Evolutionary conservation across 495 filamentous ascomycete species (phyloP), one percentile per base, ranked within the genome.

Genomic region (Aspergillus cristatus): DNA sequence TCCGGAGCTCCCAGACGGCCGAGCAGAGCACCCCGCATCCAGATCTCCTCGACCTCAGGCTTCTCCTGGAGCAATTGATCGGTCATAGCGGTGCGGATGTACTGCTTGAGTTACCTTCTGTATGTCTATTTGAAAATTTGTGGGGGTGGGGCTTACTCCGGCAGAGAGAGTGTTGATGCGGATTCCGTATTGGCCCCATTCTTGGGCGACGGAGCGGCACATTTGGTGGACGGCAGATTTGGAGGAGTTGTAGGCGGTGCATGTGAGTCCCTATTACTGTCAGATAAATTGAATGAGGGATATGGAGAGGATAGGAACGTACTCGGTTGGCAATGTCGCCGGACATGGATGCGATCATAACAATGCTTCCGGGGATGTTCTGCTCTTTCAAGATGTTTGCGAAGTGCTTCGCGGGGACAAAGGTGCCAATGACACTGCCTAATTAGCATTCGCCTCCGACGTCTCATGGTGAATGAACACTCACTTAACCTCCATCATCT

Each of bases 341-440:
- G 44, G 77, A 81, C 83, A 89, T 88, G 30, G 75, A 80, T 6
- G 76, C 84, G 52, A 87, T 81, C 48, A 88, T 53, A 13, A 79
- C 76, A 34, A 89, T 73, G 45, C 76, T 83, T 0, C 82, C 81
- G 38, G 53, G 52, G 2, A 47, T 52, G 26, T 53, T 47, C 28
- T 58, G 54, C 26, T 71, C 63, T 37, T 81, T 67, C 72, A 88
- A 82, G 54, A 83, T 72, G 8, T 66, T 65, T 1, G 82, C 81
- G 7, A 72, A 79, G 6, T 79, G 78, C 54, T 84, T 79, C 13
- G 82, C 81, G 4, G 79, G 79, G 65, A 82, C 75, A 46, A 86
- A 81, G 3, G 68, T 75, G 11, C 82, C 82, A 12, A 78, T 81
- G 7, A 86, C 73, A 49, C 52, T 61, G 32, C 3, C 17, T 14